Conservation (phyloP, 257 asterid genomes). For the Sherardia arvensis region DNA sequence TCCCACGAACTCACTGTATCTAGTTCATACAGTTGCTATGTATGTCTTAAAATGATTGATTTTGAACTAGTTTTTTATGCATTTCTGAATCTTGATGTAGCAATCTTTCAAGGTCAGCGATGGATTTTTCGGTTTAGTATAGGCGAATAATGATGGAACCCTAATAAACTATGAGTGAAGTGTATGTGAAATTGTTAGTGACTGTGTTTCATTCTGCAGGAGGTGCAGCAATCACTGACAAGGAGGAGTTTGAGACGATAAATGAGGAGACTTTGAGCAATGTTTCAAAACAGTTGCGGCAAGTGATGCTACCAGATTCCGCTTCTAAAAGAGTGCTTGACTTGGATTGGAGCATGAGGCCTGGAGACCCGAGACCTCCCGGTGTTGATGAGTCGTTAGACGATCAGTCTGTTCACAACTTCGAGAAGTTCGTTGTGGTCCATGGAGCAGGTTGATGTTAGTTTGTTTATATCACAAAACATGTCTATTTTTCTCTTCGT, state of each 20-base stretch:
- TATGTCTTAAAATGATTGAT: neutral
- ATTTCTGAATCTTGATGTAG: neutral
- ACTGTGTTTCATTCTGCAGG: constrained; percentile 36
- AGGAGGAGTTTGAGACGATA: constrained; percentile 73
- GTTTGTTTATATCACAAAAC: neutral
- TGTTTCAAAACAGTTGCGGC: constrained; percentile 69
- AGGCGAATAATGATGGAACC: neutral
- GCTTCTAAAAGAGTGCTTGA: constrained; percentile 27
- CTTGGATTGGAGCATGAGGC: constrained; percentile 97
- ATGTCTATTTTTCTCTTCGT: neutral
- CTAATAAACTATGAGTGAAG: too few species aligned
- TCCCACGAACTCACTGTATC: neutral
- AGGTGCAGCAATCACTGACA: constrained; percentile 87
- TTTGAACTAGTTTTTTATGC: neutral
- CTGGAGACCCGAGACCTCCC: constrained; percentile 44
- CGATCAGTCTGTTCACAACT: constrained; percentile 32
- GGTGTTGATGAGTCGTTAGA: constrained; percentile 23
- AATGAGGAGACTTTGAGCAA: constrained; percentile 48
- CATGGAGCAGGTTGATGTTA: constrained; percentile 82
- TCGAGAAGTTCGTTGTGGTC: constrained; percentile 57
- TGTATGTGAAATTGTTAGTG: neutral
- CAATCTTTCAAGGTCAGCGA: too few species aligned
- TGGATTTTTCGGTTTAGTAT: neutral
- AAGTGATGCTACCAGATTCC: constrained; percentile 51
- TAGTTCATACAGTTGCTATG: neutral